Base-by-base conservation (phyloP, 1,284 basidiomycete genomes). In the Apiotrichum akiyoshidainum region DNA sequence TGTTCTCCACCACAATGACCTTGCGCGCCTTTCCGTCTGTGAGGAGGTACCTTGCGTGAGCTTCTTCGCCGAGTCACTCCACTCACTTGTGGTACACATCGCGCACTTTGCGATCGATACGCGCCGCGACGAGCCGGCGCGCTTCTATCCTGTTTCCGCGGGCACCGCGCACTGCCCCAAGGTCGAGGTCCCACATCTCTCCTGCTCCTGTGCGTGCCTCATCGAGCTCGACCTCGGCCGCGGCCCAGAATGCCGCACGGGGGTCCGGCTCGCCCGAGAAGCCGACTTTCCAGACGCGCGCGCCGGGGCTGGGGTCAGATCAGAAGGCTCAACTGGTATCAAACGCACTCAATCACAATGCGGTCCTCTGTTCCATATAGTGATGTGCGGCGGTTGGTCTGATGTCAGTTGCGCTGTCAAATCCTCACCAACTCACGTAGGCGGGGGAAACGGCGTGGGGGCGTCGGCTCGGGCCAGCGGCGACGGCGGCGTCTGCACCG, bases 1-100 rank as follows among this genome's bases (percentile, higher is more conserved):
- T 90, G 71, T 92, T 89, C 76, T 98, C 94, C 8, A 95, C 81
- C 31, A 99, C 71, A 52, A 98, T 89, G 57, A 99, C 87, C 75
- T 95, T 96, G 51, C 95, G 85, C 39, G 90, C 87, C 75, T 92
- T 95, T 0, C 94, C 89, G 72, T 98, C 96, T 61, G 90, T 89
- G 75, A 97, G 83, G 47, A 99, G 83, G 57, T 91, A 88, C 69
- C 92, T 94, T 70, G 2, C 39, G 19, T 11, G 14, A 44, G 39
- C n/a, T 54, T 58, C 37, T 60, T 13, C 3, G 59, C 48, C 50
- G 60, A 59, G 68, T 67, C 68, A 69, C 63, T n/a, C 14, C 3
- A 81, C 89, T 78, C 77, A 94, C 92, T 89, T 84, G 70, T 90
- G 87, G 74, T 92, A 96, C 5, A 92, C 87, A 31, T 85, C 82